phyloP scores from a whole-genome alignment of 1,284 basidiomycete genomes.

The Omphalotus olearius region DNA sequence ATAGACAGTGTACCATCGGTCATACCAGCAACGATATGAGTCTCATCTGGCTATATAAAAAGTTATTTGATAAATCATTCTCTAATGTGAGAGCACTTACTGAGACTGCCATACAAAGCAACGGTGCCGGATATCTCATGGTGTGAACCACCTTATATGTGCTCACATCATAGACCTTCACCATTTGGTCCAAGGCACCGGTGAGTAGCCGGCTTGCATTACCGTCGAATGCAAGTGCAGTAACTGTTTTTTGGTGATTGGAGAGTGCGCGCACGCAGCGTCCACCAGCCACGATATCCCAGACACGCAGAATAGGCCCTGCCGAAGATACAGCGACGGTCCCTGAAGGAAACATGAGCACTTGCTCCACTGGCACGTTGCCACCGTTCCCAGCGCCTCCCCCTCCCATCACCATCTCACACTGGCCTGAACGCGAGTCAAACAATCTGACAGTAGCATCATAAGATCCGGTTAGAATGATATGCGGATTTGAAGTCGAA shows the following conservation, averaged over 20 bases:
- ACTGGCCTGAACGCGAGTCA: constrained; percentile 78
- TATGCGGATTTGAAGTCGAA: constrained; percentile 76
- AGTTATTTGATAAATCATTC: background rate
- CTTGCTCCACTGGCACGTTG: constrained; percentile 85
- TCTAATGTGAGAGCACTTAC: constrained; percentile 42
- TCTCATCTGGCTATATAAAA: constrained; percentile 80
- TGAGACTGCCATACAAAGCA: constrained; percentile 89
- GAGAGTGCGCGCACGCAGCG: constrained; percentile 85
- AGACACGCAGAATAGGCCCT: constrained; percentile 90
- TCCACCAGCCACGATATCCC: constrained; percentile 94
- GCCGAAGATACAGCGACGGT: constrained; percentile 85
- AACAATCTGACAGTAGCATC: constrained; percentile 90
- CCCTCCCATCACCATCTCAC: constrained; percentile 80
- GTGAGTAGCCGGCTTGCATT: constrained; percentile 79
- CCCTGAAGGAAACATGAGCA: constrained; percentile 90
- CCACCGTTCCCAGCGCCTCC: constrained; percentile 35
- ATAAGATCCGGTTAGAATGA: constrained; percentile 92
- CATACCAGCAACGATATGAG: constrained; percentile 94
- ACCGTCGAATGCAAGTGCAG: constrained; percentile 79
- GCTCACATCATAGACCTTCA: constrained; percentile 97
- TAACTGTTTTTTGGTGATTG: constrained; percentile 99
- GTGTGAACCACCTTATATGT: constrained; percentile 96
- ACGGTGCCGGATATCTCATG: constrained; percentile 95
- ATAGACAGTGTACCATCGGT: constrained; percentile 94
- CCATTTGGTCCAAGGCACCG: constrained; percentile 93